phyloP scores from a whole-genome alignment of 257 asterid species.

The Jaltomata sinuosa region DNA sequence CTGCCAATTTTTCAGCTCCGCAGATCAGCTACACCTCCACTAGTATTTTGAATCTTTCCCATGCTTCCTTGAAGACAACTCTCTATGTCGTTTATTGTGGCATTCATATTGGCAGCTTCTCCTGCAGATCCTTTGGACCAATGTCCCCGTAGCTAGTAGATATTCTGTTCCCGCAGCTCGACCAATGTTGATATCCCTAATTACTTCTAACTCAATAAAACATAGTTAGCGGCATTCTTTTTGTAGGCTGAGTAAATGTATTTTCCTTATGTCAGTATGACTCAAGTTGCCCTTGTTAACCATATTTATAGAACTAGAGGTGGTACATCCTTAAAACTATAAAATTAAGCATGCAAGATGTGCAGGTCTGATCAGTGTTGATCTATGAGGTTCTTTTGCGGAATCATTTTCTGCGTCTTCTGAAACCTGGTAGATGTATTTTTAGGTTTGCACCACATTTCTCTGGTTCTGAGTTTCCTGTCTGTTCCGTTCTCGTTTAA shows the following conservation, averaged over 20 bases:
- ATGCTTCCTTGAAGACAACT: background rate
- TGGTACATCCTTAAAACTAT: background rate
- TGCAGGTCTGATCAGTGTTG: background rate
- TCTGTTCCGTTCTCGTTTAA: background rate
- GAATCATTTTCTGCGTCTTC: background rate
- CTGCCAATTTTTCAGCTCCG: background rate
- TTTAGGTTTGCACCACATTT: too few relatives aligned
- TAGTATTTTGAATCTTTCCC: background rate
- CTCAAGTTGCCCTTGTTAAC: background rate
- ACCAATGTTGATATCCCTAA: background rate
- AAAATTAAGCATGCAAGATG: background rate
- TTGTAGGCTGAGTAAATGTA: background rate
- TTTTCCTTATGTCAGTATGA: background rate
- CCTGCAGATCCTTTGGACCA: background rate
- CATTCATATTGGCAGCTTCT: background rate
- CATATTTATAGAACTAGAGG: background rate
- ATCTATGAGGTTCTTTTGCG: background rate
- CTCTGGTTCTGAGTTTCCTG: background rate
- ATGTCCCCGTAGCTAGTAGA: background rate
- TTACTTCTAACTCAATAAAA: background rate
- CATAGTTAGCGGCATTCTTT: background rate
- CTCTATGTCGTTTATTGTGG: background rate
- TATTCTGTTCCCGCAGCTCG: background rate
- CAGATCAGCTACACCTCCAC: background rate
- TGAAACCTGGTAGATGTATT: too few relatives aligned